These are phyloP conservation scores for Aspergillus cavernicola DNA, from an alignment of 495 filamentous ascomycete genomes.

Conservation along the genomic window DNA sequence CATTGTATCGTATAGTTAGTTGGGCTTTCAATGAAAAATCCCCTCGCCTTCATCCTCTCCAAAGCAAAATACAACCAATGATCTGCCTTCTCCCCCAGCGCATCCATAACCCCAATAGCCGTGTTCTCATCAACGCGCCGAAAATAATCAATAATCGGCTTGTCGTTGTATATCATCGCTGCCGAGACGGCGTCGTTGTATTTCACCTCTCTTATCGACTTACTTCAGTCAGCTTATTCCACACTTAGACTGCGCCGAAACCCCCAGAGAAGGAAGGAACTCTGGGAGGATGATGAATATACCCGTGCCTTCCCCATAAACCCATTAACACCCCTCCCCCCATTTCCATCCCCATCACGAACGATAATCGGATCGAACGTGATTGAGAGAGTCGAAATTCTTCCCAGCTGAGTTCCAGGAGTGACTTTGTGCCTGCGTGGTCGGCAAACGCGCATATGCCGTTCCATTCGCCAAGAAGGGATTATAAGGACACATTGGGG, in stretches of 20 bases:
- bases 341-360: background rate
- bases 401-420: conserved; percentile 6
- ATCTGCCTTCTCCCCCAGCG: conserved; percentile 48
- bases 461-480: background rate
- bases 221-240: background rate
- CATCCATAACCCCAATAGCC: conserved; percentile 35
- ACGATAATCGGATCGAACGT: conserved; percentile 12
- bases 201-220: conserved; percentile 25
- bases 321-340: conserved; percentile 1
- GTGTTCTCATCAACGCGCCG: conserved; percentile 22
- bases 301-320: conserved; percentile 5
- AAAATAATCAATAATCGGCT: conserved; percentile 29
- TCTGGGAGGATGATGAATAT: background rate
- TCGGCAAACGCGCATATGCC: background rate
- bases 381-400: background rate
- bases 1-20: no score
- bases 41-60: background rate
- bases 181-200: conserved; percentile 25
- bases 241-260: no score
- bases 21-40: no score
- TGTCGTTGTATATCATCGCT: conserved; percentile 28
- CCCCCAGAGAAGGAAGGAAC: no score
- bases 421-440: background rate
- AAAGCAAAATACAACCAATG: background rate
- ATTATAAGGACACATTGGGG: background rate